Base-by-base conservation (phyloP, 768 basidiomycete species). In the Kockovaella imperatae region DNA sequence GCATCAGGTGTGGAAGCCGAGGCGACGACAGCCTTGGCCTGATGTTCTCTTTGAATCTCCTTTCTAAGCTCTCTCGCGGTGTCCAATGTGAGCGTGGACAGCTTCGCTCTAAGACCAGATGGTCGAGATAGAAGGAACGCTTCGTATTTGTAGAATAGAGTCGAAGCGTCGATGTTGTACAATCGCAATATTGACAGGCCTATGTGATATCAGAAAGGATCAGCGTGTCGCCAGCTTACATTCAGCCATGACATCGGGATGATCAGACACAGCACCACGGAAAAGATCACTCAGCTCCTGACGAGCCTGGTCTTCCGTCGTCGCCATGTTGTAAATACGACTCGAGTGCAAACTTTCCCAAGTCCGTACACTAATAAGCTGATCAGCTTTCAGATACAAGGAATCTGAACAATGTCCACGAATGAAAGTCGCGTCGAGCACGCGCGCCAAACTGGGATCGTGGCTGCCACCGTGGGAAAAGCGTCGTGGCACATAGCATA, bases 71-170 rank as follows among this genome's bases (percentile, higher is more conserved):
- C 68, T 1, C 68, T 50, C 5, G 60, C 52, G 18, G 71, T 64
- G 20, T 68, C 59, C 14, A 72, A 54, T 13, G 56, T 70, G 40
- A 72, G 59, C 3, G 21, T 40, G 2, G 61, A 49, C 11, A 62
- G 42, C 45, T 61, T 62, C 31, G 58, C 63, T 7, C 66, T 50
- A 1, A 64, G 42, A 15, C 66, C 60, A 14, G 59, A 62, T 30
- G 66, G 59, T 4, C 58, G 53, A 20, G 68, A 66, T 31, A 73
- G 53, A 18, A 70, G 50, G 52, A 73, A 73, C 3, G 75, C 74
- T 56, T 77, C 74, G 71, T 75, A 76, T 50, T 75, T 72, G 69
- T 65, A 76, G 59, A 61, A 74, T 15, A 77, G 69, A 28, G 71
- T 67, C 21, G 71, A 56, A 7, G 74, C 63, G 3, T 62, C 42